These are phyloP conservation scores for Fusarium torulosum DNA, from an alignment of 2,329 filamentous ascomycete genomes.

Conservation along the genomic window DNA sequence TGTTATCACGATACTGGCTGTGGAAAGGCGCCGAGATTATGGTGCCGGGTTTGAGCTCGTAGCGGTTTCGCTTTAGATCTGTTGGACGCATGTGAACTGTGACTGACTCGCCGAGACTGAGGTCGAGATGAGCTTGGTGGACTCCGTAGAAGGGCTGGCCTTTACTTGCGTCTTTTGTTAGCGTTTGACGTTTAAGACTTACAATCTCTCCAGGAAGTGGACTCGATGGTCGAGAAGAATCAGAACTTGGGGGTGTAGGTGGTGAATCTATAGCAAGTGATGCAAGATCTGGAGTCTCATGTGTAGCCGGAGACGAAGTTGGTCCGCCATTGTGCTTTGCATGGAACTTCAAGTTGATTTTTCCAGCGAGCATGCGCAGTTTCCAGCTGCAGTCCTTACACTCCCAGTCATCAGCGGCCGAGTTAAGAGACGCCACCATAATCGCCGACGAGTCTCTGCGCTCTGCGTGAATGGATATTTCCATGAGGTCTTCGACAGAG, in stretches of 20 bases:
- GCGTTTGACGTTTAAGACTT: neutral
- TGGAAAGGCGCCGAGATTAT: slow-evolving; percentile 42
- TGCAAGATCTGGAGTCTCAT: neutral
- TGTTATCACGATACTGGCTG: slow-evolving; percentile 15
- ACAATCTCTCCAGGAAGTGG: neutral
- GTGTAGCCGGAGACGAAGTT: neutral
- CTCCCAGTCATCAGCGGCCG: slow-evolving; percentile 17
- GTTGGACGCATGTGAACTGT: slow-evolving; percentile 18
- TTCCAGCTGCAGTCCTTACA: slow-evolving; percentile 20
- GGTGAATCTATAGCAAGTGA: neutral
- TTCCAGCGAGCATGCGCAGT: slow-evolving; percentile 5
- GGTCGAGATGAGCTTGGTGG: slow-evolving; percentile 17
- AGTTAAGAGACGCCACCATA: neutral
- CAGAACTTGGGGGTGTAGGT: neutral
- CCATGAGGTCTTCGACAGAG: neutral
- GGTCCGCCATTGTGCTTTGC: neutral
- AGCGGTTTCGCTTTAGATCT: neutral
- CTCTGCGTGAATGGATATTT: slow-evolving; percentile 2
- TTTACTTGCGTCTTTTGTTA: slow-evolving; percentile 6
- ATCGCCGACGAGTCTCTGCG: slow-evolving; percentile 6
- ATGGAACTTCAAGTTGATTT: neutral
- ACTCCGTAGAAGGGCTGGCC: slow-evolving; percentile 17
- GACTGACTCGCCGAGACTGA: slow-evolving; percentile 21
- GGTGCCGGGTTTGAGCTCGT: slow-evolving; percentile 22
- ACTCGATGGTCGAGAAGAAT: neutral